Evolutionary conservation across 768 basidiomycete species (phyloP), one percentile per base, ranked within the genome.

Genomic region (Tephrocybe sp.): DNA sequence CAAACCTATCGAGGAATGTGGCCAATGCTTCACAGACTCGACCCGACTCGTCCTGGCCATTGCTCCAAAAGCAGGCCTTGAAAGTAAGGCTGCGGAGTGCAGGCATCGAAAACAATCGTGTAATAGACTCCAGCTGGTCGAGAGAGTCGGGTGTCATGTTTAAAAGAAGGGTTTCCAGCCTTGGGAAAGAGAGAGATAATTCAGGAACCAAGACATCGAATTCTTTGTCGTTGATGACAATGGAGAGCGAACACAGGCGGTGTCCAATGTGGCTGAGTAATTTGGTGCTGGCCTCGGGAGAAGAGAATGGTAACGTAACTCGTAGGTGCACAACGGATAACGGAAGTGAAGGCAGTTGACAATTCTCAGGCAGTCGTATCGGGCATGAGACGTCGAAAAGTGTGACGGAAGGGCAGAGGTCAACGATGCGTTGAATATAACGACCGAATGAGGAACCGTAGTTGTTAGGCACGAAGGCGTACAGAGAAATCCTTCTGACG

Each of bases 391-490:
- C n/a, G 12, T 8, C 7, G 12, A 47, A 37, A 13, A 23, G n/a
- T 27, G 3, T 21, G 37, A 47, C 11, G 2, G 18, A 47, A n/a
- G 47, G 30, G 16, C 38, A 41, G 3, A 1, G 22, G 19, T 40
- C 8, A 24, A 34, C 16, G 21, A 48, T 48, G 4, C 24, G 8
- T 16, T 41, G 39, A 3, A 48, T 18, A n/a, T 23, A 48, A 2
- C 6, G 30, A 13, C 38, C 16, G 29, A 48, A 48, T 40, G 47
- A 48, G 15, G 27, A 38, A 41, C 30, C 39, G 10, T 48, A 48
- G 2, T 16, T 25, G 2, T 29, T 21, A 10, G 21, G 21, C 15
- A 48, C 30, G n/a, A 48, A 41, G 38, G 38, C 13, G 31, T 40
- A 22, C 4, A 41, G 22, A 7, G 38, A 40, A 8, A 48, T 33